Conservation (phyloP, 78 protist species). For the Acrasis kona region DNA sequence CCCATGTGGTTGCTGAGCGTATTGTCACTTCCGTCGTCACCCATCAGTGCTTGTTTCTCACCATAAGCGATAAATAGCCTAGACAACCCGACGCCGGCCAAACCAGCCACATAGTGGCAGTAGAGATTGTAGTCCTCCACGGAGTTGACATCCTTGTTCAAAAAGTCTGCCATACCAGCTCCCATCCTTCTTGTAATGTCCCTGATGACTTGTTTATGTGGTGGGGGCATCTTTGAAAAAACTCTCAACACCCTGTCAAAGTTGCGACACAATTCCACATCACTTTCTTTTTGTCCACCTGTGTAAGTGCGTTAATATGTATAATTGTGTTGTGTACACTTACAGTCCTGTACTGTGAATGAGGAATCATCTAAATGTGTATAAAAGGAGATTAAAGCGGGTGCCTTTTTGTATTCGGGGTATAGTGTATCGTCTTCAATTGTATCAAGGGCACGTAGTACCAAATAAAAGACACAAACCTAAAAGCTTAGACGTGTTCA, state of each 20-base stretch:
- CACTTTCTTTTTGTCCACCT: too few species aligned
- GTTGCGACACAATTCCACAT: too few species aligned
- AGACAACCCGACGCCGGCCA: constrained; percentile 88
- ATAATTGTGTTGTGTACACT: neutral
- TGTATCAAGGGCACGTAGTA: constrained; percentile 89
- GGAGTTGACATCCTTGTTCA: constrained; percentile 7
- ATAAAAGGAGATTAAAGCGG: too few species aligned
- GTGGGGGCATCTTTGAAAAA: constrained; percentile 4
- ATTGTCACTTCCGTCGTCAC: neutral
- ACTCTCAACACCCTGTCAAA: too few species aligned
- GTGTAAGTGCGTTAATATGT: neutral
- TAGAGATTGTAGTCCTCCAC: constrained; percentile 65
- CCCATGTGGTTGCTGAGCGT: constrained; percentile 79
- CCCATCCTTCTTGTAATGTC: constrained; percentile 79
- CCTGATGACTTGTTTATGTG: constrained; percentile 56
- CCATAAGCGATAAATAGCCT: constrained; percentile 60
- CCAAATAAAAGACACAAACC: constrained; percentile 84
- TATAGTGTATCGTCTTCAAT: constrained; percentile 85
- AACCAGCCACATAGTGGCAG: constrained; percentile 94
- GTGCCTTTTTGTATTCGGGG: constrained; percentile 20
- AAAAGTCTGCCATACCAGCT: constrained; percentile 62
- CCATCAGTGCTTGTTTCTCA: constrained; percentile 37
- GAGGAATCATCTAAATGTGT: constrained; percentile 21
- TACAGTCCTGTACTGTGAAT: constrained; percentile 18
- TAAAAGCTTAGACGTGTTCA: constrained; percentile 38